Conservation (phyloP, 495 filamentous ascomycete genomes). For the Penicillium tannophilum region DNA sequence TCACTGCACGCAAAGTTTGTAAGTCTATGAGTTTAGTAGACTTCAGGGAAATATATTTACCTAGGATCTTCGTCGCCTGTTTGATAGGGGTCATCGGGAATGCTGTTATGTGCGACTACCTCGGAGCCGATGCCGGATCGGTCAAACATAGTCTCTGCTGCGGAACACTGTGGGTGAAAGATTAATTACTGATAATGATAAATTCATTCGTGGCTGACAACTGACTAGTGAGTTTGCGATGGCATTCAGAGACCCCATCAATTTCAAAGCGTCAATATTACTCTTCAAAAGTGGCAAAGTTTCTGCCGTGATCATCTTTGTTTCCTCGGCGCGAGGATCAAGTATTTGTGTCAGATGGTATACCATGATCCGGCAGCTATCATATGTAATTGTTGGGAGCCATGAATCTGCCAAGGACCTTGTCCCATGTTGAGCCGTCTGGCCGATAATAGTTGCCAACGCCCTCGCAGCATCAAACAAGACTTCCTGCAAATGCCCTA, state of each 20-base stretch:
- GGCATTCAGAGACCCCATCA: slow-evolving; percentile 28
- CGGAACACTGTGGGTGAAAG: slow-evolving; percentile 15
- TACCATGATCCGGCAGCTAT: slow-evolving; percentile 37
- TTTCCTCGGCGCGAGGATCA: slow-evolving; percentile 24
- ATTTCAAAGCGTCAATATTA: slow-evolving; percentile 29
- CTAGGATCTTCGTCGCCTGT: slow-evolving; percentile 22
- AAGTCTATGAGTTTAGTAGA: background rate
- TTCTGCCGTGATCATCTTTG: slow-evolving; percentile 22
- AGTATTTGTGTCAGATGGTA: slow-evolving; percentile 38
- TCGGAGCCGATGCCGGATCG: slow-evolving; percentile 34
- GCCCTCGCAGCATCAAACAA: slow-evolving; percentile 31
- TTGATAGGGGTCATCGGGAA: slow-evolving; percentile 35
- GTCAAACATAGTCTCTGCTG: slow-evolving; percentile 34
- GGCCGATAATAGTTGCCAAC: slow-evolving; percentile 31
- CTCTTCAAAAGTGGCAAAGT: slow-evolving; percentile 29
- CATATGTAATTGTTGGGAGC: slow-evolving; percentile 38
- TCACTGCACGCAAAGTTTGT: slow-evolving; percentile 10
- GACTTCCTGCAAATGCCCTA: slow-evolving; percentile 25
- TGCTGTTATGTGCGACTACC: slow-evolving; percentile 26
- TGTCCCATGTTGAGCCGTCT: slow-evolving; percentile 28
- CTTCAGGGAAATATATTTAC: slow-evolving; percentile 11
- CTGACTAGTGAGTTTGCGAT: slow-evolving; percentile 27
- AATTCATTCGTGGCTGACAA: background rate
- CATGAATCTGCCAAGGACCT: slow-evolving; percentile 35
- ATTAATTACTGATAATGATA: background rate